A percentile compares a stretch with the other conserved stretches of the same genome.
These are phyloP conservation scores for Thraustochytrium sp. DNA, from an alignment of 352 stramenopile species.

Conservation along the genomic window DNA sequence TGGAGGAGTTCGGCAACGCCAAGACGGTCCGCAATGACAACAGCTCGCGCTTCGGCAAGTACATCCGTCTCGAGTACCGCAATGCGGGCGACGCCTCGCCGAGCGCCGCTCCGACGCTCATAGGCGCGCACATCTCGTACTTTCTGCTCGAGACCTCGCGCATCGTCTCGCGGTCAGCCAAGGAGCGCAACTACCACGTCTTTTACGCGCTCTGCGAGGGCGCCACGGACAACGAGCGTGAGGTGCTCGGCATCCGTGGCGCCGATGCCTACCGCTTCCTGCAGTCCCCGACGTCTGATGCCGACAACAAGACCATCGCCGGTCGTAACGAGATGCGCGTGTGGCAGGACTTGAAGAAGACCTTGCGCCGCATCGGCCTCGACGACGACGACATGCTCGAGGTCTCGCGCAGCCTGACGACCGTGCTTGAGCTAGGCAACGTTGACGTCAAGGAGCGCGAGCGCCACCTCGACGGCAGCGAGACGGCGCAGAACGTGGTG, in stretches of 20 bases:
- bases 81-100: conserved; percentile 55
- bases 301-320: conserved; percentile 67
- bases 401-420: conserved; percentile 80
- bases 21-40: conserved; percentile 95
- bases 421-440: conserved; percentile 89
- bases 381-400: conserved; percentile 72
- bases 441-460: conserved; percentile 71
- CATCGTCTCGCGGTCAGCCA: conserved; percentile 67
- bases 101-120: conserved; percentile 59
- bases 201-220: conserved; percentile 77
- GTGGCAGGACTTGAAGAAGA: conserved; percentile 54
- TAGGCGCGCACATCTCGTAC: conserved; percentile 77
- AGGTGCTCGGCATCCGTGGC: conserved; percentile 45
- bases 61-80: conserved; percentile 89
- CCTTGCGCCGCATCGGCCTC: conserved; percentile 71
- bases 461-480: conserved; percentile 28
- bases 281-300: not conserved
- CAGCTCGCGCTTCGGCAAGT: conserved; percentile 90
- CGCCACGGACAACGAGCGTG: conserved; percentile 3
- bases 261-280: conserved; percentile 20
- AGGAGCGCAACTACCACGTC: conserved; percentile 82
- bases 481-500: conserved; percentile 28
- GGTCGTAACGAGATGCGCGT: conserved; percentile 70
- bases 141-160: conserved; percentile 84
- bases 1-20: conserved; percentile 97